Percentiles rank a stretch among this genome's conserved stretches.
Evolutionary conservation across 257 asterid genomes (phyloP).

Genomic region (Capsicum chinense): DNA sequence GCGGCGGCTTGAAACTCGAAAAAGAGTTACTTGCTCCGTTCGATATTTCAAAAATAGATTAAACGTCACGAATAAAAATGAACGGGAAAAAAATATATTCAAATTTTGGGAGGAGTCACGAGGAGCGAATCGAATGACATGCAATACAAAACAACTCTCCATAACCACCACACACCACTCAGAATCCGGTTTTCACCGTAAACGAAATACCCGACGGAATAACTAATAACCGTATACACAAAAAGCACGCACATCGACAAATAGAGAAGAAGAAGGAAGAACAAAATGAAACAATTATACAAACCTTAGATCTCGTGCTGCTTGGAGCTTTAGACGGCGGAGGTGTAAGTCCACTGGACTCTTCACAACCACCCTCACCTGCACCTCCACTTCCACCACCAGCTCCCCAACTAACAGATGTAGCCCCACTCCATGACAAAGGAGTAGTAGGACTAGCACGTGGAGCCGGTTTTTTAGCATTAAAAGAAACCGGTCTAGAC

Average conservation of each 20-base stretch:
- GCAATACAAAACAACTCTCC: constrained; percentile 27
- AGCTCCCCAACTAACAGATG: constrained; percentile 62
- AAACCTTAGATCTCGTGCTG: constrained; percentile 70
- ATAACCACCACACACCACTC: constrained; percentile 31
- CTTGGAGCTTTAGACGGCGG: constrained; percentile 28
- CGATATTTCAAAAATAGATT: no score
- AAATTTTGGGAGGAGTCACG: constrained; percentile 34
- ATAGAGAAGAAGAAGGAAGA: background rate
- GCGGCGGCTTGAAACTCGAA: constrained; percentile 40
- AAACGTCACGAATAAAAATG: no score
- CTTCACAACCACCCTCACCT: constrained; percentile 49
- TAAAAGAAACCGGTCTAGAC: constrained; percentile 49
- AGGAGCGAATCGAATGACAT: constrained; percentile 35
- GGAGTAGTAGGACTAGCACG: constrained; percentile 80
- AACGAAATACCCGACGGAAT: background rate
- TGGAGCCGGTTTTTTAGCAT: constrained; percentile 39
- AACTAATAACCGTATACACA: background rate
- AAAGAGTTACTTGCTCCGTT: background rate
- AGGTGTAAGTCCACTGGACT: constrained; percentile 41
- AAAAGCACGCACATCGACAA: background rate
- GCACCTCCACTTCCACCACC: constrained; percentile 34
- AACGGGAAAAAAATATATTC: no score
- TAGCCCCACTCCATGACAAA: constrained; percentile 69
- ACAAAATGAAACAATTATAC: background rate
- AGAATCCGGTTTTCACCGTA: constrained; percentile 36